Evolutionary conservation across 2,329 filamentous ascomycete species (phyloP).

Genomic region (Aspergillus carbonarius): DNA sequence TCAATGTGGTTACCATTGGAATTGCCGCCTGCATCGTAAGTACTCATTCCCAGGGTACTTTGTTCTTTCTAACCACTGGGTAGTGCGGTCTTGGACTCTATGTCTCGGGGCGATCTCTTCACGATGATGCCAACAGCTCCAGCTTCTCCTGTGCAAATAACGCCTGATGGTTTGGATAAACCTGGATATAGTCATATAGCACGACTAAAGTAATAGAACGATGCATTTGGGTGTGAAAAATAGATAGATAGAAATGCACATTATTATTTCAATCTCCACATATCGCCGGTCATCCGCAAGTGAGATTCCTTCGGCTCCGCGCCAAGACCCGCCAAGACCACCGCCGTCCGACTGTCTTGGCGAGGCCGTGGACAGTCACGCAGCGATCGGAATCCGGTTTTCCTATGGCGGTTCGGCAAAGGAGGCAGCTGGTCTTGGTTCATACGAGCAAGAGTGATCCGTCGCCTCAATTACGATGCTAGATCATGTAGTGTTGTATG

Average conservation of each 20-base stretch:
- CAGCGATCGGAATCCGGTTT: too few species aligned
- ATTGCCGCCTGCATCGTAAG: conserved; percentile 20
- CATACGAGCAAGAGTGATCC: too few species aligned
- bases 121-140: conserved; percentile 25
- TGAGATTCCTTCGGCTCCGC: neutral
- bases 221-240: neutral
- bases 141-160: conserved; percentile 33
- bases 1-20: conserved; percentile 17
- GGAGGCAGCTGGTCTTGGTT: too few species aligned
- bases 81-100: conserved; percentile 35
- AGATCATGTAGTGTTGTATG: too few species aligned
- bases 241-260: neutral
- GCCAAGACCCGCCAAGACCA: neutral
- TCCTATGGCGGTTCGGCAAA: too few species aligned
- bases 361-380: neutral
- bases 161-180: conserved; percentile 6
- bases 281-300: neutral
- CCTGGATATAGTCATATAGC: neutral
- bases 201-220: neutral
- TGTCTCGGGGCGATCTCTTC: conserved; percentile 30
- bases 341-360: neutral
- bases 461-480: too few species aligned
- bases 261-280: neutral
- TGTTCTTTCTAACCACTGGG: conserved; percentile 1
- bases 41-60: neutral